phyloP scores from a whole-genome alignment of 306 rosid genomes.

The Prunus padus region DNA sequence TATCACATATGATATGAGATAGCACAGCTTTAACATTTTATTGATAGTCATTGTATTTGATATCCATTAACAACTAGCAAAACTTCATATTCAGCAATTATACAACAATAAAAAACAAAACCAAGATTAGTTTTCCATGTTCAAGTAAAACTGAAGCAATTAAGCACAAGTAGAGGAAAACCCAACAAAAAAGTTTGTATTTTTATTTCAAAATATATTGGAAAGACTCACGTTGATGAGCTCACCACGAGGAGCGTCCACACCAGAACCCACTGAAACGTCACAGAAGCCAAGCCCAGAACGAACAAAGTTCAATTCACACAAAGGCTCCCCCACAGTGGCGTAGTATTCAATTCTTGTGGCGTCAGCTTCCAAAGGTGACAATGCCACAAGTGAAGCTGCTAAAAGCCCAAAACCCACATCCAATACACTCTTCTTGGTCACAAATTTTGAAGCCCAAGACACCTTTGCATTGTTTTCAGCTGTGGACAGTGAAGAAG shows the following conservation, averaged over 20 bases:
- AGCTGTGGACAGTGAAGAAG: slow-evolving; percentile 32
- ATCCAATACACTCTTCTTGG: slow-evolving; percentile 35
- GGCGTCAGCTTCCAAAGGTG: slow-evolving; percentile 76
- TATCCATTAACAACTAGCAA: background rate
- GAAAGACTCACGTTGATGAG: slow-evolving; percentile 68
- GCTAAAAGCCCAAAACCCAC: slow-evolving; percentile 65
- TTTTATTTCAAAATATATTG: background rate
- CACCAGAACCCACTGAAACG: slow-evolving; percentile 55
- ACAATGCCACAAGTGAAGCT: slow-evolving; percentile 55
- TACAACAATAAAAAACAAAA: background rate
- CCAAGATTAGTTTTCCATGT: background rate
- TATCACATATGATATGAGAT: background rate
- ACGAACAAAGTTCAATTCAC: slow-evolving; percentile 64
- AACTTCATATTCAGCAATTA: background rate
- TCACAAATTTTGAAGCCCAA: slow-evolving; percentile 17
- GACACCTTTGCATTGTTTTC: slow-evolving; percentile 19
- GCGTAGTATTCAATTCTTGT: slow-evolving; percentile 91
- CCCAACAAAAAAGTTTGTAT: background rate
- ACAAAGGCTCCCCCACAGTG: slow-evolving; percentile 74
- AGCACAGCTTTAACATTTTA: too few relatives aligned
- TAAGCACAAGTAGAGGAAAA: background rate
- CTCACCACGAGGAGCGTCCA: slow-evolving; percentile 71
- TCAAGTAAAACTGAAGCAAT: background rate
- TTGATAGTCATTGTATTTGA: background rate
- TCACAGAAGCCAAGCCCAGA: slow-evolving; percentile 94